Evolutionary conservation across 1,139 yeast genomes (phyloP).

Genomic region (Nadsonia commutata): DNA sequence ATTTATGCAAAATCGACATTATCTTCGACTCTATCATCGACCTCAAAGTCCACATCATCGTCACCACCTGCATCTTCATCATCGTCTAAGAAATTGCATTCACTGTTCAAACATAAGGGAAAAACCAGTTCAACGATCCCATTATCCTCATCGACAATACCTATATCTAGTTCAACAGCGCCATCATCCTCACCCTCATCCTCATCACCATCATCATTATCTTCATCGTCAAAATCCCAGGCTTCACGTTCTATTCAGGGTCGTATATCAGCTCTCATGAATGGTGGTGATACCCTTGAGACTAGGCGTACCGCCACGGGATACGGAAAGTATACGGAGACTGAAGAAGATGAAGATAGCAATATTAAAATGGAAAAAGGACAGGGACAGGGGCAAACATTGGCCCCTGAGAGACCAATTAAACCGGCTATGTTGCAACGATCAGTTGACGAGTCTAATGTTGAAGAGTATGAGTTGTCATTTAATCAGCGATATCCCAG

Average conservation of each 20-base stretch:
- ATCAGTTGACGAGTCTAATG: no score
- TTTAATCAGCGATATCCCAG: no score
- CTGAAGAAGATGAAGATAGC: no score
- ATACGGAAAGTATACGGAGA: slow-evolving; percentile 57
- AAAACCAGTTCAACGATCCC: slow-evolving; percentile 2
- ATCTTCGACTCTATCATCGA: no score
- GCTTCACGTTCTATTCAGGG: slow-evolving; percentile 31
- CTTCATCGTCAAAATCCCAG: slow-evolving; percentile 3
- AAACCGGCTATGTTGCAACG: not conserved
- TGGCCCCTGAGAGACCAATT: not conserved
- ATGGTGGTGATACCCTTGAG: slow-evolving; percentile 34
- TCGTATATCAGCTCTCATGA: slow-evolving; percentile 49
- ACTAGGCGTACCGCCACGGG: slow-evolving; percentile 53
- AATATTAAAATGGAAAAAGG: no score
- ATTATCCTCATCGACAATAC: not conserved
- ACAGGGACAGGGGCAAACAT: no score
- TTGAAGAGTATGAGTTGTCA: no score
- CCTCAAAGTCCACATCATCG: no score
- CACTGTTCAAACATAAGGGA: slow-evolving; percentile 2
- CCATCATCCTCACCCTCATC: no score
- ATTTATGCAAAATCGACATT: no score
- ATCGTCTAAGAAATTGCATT: slow-evolving; percentile 1
- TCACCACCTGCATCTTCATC: slow-evolving; percentile 3
- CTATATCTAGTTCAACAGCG: not conserved
- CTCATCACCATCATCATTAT: not conserved